Evolutionary conservation across 139 green algal genomes (phyloP).

Genomic region (Penium margaritaceum): DNA sequence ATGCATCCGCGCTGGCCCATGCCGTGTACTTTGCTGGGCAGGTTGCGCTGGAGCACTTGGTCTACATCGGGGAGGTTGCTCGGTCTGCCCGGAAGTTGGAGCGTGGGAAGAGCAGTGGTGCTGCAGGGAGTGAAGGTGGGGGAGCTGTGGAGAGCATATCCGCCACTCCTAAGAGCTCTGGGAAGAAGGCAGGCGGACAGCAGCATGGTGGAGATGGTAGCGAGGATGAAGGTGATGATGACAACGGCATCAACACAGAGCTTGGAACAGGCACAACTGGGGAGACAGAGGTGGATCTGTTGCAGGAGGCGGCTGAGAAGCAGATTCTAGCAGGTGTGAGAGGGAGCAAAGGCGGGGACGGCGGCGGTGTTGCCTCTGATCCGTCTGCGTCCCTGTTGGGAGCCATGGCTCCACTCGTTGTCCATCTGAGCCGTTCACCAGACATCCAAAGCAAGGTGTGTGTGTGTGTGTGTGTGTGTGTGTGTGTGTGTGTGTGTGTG

Average conservation of each 20-base stretch:
- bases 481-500: no score
- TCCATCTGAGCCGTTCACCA: background rate
- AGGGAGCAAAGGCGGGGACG: background rate
- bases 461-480: no score
- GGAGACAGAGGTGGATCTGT: conserved; percentile 37
- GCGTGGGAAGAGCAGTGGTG: background rate
- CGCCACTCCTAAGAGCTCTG: no score
- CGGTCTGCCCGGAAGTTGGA: background rate
- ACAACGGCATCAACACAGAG: conserved; percentile 29
- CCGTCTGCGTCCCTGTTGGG: conserved; percentile 51
- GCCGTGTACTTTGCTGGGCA: conserved; percentile 76
- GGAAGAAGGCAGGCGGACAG: background rate
- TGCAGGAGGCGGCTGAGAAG: conserved; percentile 32
- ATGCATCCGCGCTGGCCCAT: no score
- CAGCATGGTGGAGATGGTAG: background rate
- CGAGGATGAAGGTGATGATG: background rate
- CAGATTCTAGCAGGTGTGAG: conserved; percentile 70
- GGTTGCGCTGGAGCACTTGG: conserved; percentile 70
- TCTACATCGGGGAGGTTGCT: conserved; percentile 72
- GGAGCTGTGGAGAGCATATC: no score
- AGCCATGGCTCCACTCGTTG: conserved; percentile 55
- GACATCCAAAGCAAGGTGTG: no score
- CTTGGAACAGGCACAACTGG: conserved; percentile 15
- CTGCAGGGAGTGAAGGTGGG: conserved; percentile 10
- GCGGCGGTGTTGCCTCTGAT: background rate